phyloP scores from a whole-genome alignment of 192 early-diverging fungal species.

The Mortierella claussenii region DNA sequence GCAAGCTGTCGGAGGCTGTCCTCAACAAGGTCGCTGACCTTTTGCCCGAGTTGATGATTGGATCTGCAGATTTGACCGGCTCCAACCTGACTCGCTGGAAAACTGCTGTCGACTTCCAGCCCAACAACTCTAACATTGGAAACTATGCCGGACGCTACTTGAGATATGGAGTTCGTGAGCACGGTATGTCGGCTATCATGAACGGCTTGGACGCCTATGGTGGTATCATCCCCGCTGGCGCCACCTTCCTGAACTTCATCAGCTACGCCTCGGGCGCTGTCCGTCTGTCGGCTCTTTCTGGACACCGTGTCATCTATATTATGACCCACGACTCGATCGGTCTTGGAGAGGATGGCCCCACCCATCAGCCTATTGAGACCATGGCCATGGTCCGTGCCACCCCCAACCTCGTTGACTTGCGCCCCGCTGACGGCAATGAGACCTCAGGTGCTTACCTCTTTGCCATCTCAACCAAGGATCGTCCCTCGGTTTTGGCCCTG shows the following conservation, averaged over 20 bases:
- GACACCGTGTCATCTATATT: slow-evolving; percentile 95
- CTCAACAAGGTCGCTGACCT: slow-evolving; percentile 83
- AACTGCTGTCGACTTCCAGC: slow-evolving; percentile 94
- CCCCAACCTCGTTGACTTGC: slow-evolving; percentile 89
- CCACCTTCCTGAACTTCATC: slow-evolving; percentile 96
- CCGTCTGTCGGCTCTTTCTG: slow-evolving; percentile 89
- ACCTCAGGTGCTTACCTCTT: slow-evolving; percentile 89
- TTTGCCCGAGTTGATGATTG: slow-evolving; percentile 92
- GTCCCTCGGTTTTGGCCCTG: slow-evolving; percentile 90
- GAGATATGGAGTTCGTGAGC: slow-evolving; percentile 98
- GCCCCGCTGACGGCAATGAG: slow-evolving; percentile 97
- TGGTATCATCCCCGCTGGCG: slow-evolving; percentile 85
- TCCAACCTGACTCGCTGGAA: slow-evolving; percentile 99
- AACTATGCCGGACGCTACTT: slow-evolving; percentile 90
- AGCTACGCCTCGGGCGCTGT: slow-evolving; percentile 79
- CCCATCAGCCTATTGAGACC: slow-evolving; percentile 99
- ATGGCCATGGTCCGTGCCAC: slow-evolving; percentile 90
- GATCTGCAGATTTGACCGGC: slow-evolving; percentile 96
- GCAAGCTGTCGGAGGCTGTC: slow-evolving; percentile 89
- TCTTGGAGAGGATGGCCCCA: slow-evolving; percentile 96
- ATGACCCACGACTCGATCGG: slow-evolving; percentile 99
- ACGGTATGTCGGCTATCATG: slow-evolving; percentile 96
- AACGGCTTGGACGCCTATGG: slow-evolving; percentile 95
- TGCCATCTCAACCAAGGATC: slow-evolving; percentile 76
- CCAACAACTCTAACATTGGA: slow-evolving; percentile 77